Base-by-base conservation (phyloP, 176 grass and related monocot species). In the Rhipidocladum racemiflorum region DNA sequence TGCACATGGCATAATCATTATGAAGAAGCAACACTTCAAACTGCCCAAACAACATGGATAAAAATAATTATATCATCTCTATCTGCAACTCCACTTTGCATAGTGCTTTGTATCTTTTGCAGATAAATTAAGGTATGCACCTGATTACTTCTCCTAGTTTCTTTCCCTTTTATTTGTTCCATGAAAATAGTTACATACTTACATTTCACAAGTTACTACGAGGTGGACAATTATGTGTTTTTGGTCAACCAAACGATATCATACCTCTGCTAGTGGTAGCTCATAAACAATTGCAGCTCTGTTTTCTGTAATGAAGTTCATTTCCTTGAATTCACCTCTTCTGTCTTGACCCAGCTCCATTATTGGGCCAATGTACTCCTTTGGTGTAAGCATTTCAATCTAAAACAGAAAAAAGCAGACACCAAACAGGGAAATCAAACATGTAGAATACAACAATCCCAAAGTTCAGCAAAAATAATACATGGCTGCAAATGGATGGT, bases 311-410 rank as follows among this genome's bases (percentile, higher is more conserved):
- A 97, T 92, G 84, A 79, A 97, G 83, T 89, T 97, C 92, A 97
- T 92, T 87, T 97, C 92, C 86, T 94, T 97, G 86, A 94, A 97
- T 84, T 85, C 89, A 48, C 95, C 95, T 88, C 95, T 94, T 92
- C 95, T 94, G 39, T 97, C 95, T 94, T 97, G 95, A 79, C 88
- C 90, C 70, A 97, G 86, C 70, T 97, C 95, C 95, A 97, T 97
- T 85, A 97, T 87, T 78, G 95, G 59, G 36, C 95, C 95, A 83
- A 97, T 97, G 82, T 91, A 97, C 40, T 97, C 95, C 74, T 94
- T 97, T 45, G 95, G 95, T 63, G 95, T 97, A 61, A 97, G 88
- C 88, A 97, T 89, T 77, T 97, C 94, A 81, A 97, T 90, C 94
- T 97, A 72, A 65, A 87, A 69, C 23, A 36, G 51, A 45, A 45